Evolutionary conservation across 139 green algal genomes (phyloP), one percentile per base, ranked within the genome.

Genomic region (Microglena sp.): DNA sequence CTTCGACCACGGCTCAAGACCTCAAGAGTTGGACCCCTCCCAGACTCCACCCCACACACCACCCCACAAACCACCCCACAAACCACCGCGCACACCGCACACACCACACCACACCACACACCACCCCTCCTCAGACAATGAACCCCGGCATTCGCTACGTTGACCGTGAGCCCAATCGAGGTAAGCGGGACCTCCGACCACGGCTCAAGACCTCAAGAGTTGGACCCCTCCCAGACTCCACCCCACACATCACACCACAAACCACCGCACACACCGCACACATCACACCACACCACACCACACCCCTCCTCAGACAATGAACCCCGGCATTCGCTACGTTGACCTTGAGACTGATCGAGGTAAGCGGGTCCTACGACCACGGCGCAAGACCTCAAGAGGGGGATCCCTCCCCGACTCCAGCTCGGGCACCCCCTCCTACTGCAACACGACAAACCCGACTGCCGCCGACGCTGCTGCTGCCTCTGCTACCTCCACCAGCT

Each of bases 271-370:
- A n/a, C n/a, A n/a, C n/a, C n/a, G n/a, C n/a, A n/a, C n/a, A n/a
- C n/a, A n/a, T n/a, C n/a, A n/a, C n/a, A n/a, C n/a, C n/a, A n/a
- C n/a, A n/a, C n/a, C n/a, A n/a, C n/a, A n/a, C 40, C 18, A 18
- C 40, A 50, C 40, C 40, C 40, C 40, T n/a, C 6, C 28, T 6
- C 65, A 72, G 29, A 27, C 45, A 3, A 33, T 86, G n/a, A 74
- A 84, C 24, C 84, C 86, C 15, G 82, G 84, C 29, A 80, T 91
- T 2, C 57, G 68, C 0, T 86, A 87, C 62, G 84, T 95, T 6
- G 88, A 96, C 65, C 66, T 96, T 26, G 88, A 92, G 55, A 87
- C 87, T 0, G 83, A 94, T 67, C 53, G 81, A 0, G 77, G 80
- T 0, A 33, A 34, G 21, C 6, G 46, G 5, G 11, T n/a, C 62